Evolutionary conservation across 176 grass and related monocot genomes (phyloP).

Genomic region (Raddia distichophylla): DNA sequence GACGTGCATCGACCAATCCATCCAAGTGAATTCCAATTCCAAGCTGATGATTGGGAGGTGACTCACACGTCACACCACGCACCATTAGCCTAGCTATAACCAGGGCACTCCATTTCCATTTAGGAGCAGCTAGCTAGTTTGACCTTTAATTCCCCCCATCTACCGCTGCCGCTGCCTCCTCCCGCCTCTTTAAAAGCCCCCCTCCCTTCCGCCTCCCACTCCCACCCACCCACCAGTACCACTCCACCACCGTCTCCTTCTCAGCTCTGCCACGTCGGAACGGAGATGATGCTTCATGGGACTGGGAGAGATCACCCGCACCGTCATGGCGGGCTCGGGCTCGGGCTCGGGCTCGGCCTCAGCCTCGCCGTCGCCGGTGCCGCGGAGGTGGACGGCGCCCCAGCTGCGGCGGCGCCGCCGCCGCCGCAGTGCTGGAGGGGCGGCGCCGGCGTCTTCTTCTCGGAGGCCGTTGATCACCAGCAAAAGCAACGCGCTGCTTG

Average conservation of each 20-base stretch:
- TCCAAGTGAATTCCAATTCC: no score
- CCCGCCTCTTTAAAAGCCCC: slow-evolving; percentile 43
- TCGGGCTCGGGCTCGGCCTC: slow-evolving; percentile 58
- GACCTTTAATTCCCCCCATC: no score
- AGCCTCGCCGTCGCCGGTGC: slow-evolving; percentile 50
- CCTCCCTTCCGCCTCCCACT: slow-evolving; percentile 7
- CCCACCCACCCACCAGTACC: background rate
- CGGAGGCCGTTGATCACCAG: slow-evolving; percentile 31
- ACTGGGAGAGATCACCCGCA: slow-evolving; percentile 12
- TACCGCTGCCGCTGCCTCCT: no score
- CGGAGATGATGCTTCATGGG: slow-evolving; percentile 34
- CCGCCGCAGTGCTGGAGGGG: slow-evolving; percentile 41
- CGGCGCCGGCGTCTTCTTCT: slow-evolving; percentile 41
- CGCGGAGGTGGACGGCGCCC: background rate
- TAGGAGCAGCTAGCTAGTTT: no score
- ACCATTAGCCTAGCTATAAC: no score
- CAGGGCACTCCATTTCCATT: no score
- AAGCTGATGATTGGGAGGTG: no score
- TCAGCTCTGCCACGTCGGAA: background rate
- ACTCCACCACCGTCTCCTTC: background rate
- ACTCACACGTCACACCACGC: no score
- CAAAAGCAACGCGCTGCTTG: background rate
- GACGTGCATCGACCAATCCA: no score
- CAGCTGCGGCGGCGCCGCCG: background rate
- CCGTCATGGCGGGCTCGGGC: background rate